These are phyloP conservation scores for Umbelopsis isabellina DNA, from an alignment of 192 early-diverging fungal species.

Conservation along the genomic window DNA sequence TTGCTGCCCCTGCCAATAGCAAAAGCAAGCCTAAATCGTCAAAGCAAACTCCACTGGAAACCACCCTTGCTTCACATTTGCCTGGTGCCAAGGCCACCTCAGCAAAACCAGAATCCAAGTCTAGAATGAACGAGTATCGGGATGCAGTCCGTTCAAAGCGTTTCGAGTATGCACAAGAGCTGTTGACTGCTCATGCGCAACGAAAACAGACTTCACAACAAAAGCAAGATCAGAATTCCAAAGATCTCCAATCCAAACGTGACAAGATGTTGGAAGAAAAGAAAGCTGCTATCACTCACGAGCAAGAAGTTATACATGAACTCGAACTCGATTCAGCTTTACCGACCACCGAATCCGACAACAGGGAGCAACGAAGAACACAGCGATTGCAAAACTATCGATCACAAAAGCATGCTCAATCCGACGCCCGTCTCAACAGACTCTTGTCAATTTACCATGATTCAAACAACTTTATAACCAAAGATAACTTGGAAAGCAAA, in stretches of 20 bases:
- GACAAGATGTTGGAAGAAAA: constrained; percentile 12
- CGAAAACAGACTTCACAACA: constrained; percentile 17
- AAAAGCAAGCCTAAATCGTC: constrained; percentile 21
- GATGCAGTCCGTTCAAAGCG: constrained; percentile 33
- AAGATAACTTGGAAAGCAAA: constrained; percentile 21
- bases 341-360: not conserved
- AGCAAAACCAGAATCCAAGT: constrained; percentile 9
- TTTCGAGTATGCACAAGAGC: constrained; percentile 37
- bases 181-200: constrained; percentile 31
- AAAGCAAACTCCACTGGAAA: constrained; percentile 21
- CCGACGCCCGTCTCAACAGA: constrained; percentile 22
- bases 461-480: constrained; percentile 18
- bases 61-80: constrained; percentile 32
- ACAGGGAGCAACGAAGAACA: not conserved
- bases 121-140: constrained; percentile 23
- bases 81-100: not conserved
- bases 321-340: constrained; percentile 18
- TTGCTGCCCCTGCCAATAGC: constrained; percentile 32
- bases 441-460: constrained; percentile 19
- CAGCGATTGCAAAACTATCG: constrained; percentile 6
- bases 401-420: constrained; percentile 18
- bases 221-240: constrained; percentile 11
- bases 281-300: constrained; percentile 21
- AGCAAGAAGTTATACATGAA: constrained; percentile 31
- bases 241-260: not conserved